Base-by-base conservation (phyloP, 805 yeast genomes). In the Scheffersomyces amazonensis region DNA sequence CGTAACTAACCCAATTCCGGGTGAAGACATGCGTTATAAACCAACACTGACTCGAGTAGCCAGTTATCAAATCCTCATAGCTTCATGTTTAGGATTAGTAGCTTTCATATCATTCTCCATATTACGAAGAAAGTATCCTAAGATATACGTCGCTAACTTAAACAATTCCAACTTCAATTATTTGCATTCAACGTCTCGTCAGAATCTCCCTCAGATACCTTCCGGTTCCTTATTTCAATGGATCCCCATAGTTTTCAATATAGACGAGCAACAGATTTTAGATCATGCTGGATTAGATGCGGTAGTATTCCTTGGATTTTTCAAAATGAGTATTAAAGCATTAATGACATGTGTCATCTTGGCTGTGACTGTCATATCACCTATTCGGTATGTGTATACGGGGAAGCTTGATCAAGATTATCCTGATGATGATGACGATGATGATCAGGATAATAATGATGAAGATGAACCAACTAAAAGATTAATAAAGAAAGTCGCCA, bases 201-300 rank as follows among this genome's bases (percentile, higher is more conserved):
- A 63, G 22, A 73, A 71, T 21, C 70, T 85, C 8, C 95, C 93
- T 3, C 53, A 59, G 22, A 65, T 87, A 15, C 81, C 86, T 5
- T 48, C 65, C 32, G 58, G 57, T 27, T 71, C 87, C 2, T 56
- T 85, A 10, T 83, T 89, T 50, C 89, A 90, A 2, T 91, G 98
- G 97, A 70, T 90, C 7, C 76, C 81, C 0, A 76, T 80, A 0
- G 64, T 91, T 11, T 76, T 76, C 54, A 60, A 60, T 10, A 80
- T 90, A 15, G 69, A 73, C 18, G 98, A 91, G 49, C 71, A 76
- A 12, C 89, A 88, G 41, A 76, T 93, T 2, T 70, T 91, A 35
- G 91, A 88, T 43, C 83, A 82, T 52, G 96, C 97, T 2, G 99
- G 99, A 0, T 63, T 91, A 31, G 99, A 91, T 64, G 97, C 97